Evolutionary conservation across 306 rosid genomes (phyloP), one percentile per base, ranked within the genome.

Genomic region (Quercus gilva): DNA sequence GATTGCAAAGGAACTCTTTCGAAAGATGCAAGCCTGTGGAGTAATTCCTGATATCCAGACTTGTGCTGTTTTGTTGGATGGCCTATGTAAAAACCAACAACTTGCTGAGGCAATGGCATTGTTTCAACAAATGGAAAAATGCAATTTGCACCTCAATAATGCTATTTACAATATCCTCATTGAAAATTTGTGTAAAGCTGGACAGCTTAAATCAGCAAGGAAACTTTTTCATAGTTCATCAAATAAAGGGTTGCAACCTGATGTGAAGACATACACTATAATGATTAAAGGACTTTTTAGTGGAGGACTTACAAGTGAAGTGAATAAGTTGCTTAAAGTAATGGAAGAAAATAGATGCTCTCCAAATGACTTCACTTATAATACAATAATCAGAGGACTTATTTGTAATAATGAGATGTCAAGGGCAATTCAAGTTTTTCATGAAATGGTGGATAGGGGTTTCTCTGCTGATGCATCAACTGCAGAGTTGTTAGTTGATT

Each of bases 231-330:
- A 29, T 21, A 58, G 25, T 21, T 18, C 60, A 51, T 1, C 69
- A 13, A 8, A 55, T 14, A 75, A 60, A 75, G 78, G 65, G 3
- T 28, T 73, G 19, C 29, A 73, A 6, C 29, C n/a, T 8, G 51
- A 73, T 5, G 10, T 20, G 23, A 14, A 15, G 29, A 55, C 76
- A 14, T 53, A 73, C 58, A 73, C 31, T 15, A 53, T 45, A 55
- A 73, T 73, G 76, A 73, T 73, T 17, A 56, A 55, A 8, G 76
- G 76, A 13, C 59, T 71, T 7, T 49, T 31, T 71, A 71, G 52
- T 20, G 21, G 51, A 71, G 75, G 59, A 45, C 58, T 71, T 20
- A 3, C 52, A 2, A 58, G 52, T 0, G 75, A 71, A 21, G 75
- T 20, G 8, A 33, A 71, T 45, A 33, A 71, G 57, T 31, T 73